These are phyloP conservation scores for Talaromyces verruculosus DNA, from an alignment of 2,329 filamentous ascomycete genomes.

Conservation along the genomic window DNA sequence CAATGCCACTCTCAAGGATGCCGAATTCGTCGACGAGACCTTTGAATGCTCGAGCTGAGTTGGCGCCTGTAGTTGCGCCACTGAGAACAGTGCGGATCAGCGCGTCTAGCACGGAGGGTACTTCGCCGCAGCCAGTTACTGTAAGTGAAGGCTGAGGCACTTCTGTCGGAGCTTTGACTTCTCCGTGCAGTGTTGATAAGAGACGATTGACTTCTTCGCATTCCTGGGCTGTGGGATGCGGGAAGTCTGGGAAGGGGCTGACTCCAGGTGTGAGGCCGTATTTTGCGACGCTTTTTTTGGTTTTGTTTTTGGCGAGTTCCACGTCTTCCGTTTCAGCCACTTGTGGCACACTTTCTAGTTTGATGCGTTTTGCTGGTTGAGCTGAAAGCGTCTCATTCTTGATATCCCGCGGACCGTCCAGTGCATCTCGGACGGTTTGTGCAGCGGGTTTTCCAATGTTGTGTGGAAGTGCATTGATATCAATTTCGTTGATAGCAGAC, in stretches of 20 bases:
- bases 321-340: constrained; percentile 6
- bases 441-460: constrained; percentile 48
- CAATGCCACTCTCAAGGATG: constrained; percentile 60
- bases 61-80: constrained; percentile 59
- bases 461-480: constrained; percentile 54
- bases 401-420: background rate
- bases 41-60: constrained; percentile 65
- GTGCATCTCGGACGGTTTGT: background rate
- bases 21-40: constrained; percentile 66
- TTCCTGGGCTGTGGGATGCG: constrained; percentile 64
- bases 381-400: background rate
- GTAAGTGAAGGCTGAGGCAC: constrained; percentile 69
- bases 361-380: constrained; percentile 12
- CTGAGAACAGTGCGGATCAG: constrained; percentile 63
- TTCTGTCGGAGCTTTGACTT: constrained; percentile 62
- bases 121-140: constrained; percentile 69
- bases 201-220: constrained; percentile 68
- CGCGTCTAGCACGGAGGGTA: constrained; percentile 64
- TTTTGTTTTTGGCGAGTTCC: constrained; percentile 20
- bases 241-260: constrained; percentile 66
- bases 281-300: constrained; percentile 36
- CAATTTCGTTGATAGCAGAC: constrained; percentile 15
- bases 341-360: constrained; percentile 5
- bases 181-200: constrained; percentile 65
- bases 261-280: constrained; percentile 58